Base-by-base conservation (phyloP, 2,329 filamentous ascomycete genomes). In the Arthroderma sp. region DNA sequence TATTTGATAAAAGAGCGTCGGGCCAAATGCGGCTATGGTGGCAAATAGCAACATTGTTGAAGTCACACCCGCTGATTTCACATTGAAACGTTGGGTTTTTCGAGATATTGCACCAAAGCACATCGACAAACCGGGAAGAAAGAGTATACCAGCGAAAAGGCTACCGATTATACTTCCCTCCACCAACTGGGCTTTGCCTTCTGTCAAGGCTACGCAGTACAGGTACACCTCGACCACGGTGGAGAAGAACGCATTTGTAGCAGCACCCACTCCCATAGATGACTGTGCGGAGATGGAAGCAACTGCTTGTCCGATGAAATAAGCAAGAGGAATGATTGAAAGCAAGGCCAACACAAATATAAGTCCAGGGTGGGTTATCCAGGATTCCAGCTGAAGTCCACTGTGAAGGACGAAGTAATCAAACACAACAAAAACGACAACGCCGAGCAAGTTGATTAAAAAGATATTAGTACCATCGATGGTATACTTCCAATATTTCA, bases 401-500 rank as follows among this genome's bases (percentile, higher is more conserved):
- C 79, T 69, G 31, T 80, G 74, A 28, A 98, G 70, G 27, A 98
- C 72, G 48, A 80, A 80, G 73, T 89, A 96, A 69, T 98, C 91
- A 52, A 94, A 78, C 50, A 98, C 93, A 57, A 89, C 84, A 59
- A 98, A 95, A 27, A 85, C 69, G n/a, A 98, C 91, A 11, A 98
- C 77, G 8, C 79, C 83, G 68, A 96, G 85, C 46, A 98, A 75
- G 61, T 98, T 98, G 71, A 98, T 95, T 53, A 98, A 78, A 67
- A 98, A 96, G 59, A 98, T 94, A 66, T 98, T 98, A 49, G 91
- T 98, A 45, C 91, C 93, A 59, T 98, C 91, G 47, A 98, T 74
- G 3, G 91, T 98, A 66, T 98, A 98, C 67, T 98, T 98, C 89
- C 93, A 98, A 70, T 98, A 98, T 63, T 89, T 89, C 53, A 80